Conservation (phyloP, 495 filamentous ascomycete genomes). For the Astrocystis sublimbata region DNA sequence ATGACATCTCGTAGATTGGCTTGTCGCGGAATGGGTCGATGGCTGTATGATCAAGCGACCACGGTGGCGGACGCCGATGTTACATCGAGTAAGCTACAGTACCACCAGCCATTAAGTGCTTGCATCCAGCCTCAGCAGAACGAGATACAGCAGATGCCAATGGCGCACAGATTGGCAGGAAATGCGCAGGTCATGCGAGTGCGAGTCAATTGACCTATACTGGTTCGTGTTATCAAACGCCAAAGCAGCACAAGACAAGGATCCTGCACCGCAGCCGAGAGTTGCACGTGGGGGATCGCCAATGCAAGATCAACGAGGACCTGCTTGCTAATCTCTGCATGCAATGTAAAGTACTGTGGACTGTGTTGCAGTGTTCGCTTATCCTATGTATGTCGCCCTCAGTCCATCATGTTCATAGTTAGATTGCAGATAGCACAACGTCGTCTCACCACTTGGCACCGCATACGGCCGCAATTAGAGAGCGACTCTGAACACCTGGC, state of each 20-base stretch:
- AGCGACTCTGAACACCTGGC: background rate
- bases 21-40: background rate
- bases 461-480: slow-evolving; percentile 16
- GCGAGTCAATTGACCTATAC: too few relatives aligned
- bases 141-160: too few relatives aligned
- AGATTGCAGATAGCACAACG: slow-evolving; percentile 12
- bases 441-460: slow-evolving; percentile 8
- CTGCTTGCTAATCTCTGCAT: background rate
- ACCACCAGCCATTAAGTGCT: background rate
- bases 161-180: too few relatives aligned
- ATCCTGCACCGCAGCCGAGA: background rate
- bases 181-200: too few relatives aligned
- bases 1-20: background rate
- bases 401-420: background rate
- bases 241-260: slow-evolving; percentile 4
- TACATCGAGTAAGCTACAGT: background rate
- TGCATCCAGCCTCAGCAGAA: background rate
- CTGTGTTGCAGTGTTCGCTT: slow-evolving; percentile 12
- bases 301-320: slow-evolving; percentile 11
- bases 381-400: background rate
- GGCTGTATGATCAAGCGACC: background rate
- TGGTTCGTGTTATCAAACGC: background rate
- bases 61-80: background rate
- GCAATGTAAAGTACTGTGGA: slow-evolving; percentile 1
- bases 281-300: slow-evolving; percentile 15